Evolutionary conservation across 768 basidiomycete species (phyloP), one percentile per base, ranked within the genome.

Genomic region (Exidia glandulosa): DNA sequence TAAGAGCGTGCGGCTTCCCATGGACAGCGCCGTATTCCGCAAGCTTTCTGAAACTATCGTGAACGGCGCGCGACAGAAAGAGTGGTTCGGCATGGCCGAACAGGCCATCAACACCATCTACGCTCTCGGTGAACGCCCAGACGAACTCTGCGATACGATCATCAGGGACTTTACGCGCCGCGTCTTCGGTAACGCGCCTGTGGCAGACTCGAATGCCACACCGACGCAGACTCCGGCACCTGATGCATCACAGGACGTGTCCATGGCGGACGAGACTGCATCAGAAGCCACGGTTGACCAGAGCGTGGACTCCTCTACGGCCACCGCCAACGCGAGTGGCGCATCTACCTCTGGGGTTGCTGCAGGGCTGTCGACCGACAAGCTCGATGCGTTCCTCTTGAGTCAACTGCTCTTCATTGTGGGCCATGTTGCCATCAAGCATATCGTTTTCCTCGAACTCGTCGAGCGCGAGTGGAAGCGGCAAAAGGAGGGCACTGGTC

Each of bases 91-190:
- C 10, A 83, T 98, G 74, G 91, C 95, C 0, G 96, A 99, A 70
- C 95, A 99, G 71, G 90, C 86, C 9, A 86, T 99, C 73, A 97
- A 99, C 70, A 93, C 95, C 1, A 87, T 96, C 57, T 99, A 98
- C 66, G 85, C 88, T 0, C 81, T 99, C 2, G 94, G 90, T 23
- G 92, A 97, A 66, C 92, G 93, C 63, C 96, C 95, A 0, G 95
- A 96, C 68, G 69, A 79, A 2, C 76, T 97, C 33, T 94, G 92
- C 71, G 80, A 85, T 59, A 79, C 78, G 1, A 76, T 98, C 57
- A 86, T 98, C 70, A 90, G 85, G 73, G 84, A 85, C 62, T 77
- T 97, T n/a, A 87, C 93, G 1, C 65, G 70, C 2, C 76, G 83
- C 56, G 90, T 86, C 0, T 97, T 97, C 67, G 72, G 66, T 33